Conservation (phyloP, 768 basidiomycete species). For the Leucocoprinus birnbaumii region DNA sequence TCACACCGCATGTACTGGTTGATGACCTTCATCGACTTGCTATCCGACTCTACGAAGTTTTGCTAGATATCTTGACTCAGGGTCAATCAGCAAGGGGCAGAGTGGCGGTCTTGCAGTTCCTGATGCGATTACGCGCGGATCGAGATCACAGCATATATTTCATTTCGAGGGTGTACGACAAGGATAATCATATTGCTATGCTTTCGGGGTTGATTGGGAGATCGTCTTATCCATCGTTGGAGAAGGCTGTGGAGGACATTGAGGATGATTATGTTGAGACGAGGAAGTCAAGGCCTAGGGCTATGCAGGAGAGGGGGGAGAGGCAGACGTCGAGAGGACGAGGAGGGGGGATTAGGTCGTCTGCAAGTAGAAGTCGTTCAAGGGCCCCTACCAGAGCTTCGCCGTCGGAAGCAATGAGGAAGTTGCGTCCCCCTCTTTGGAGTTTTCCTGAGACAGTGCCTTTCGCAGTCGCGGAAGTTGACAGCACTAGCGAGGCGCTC, state of each 20-base stretch:
- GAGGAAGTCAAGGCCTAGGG: slow-evolving; percentile 44
- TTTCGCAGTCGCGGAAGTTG: slow-evolving; percentile 50
- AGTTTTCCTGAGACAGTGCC: slow-evolving; percentile 61
- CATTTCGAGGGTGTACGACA: slow-evolving; percentile 48
- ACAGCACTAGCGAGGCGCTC: slow-evolving; percentile 66
- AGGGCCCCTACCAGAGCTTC: slow-evolving; percentile 35
- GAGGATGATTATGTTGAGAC: slow-evolving; percentile 23
- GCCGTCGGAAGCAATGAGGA: slow-evolving; percentile 26
- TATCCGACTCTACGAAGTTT: slow-evolving; percentile 45
- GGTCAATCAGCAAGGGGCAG: slow-evolving; percentile 58
- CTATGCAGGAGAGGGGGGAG: slow-evolving; percentile 50
- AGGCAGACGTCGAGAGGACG: slow-evolving; percentile 52
- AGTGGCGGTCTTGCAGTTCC: slow-evolving; percentile 76
- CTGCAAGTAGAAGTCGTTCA: slow-evolving; percentile 61
- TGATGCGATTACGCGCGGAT: slow-evolving; percentile 87
- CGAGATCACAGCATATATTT: slow-evolving; percentile 86
- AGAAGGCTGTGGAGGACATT: slow-evolving; percentile 15
- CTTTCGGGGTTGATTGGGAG: slow-evolving; percentile 69
- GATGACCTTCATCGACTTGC: slow-evolving; percentile 49
- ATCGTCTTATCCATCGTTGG: slow-evolving; percentile 22
- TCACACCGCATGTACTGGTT: slow-evolving; percentile 58
- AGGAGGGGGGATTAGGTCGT: slow-evolving; percentile 38
- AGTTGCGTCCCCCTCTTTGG: slow-evolving; percentile 57
- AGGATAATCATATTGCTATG: slow-evolving; percentile 50
- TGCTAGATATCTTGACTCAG: slow-evolving; percentile 44